A percentile compares a stretch with the other conserved stretches of the same genome.
phyloP scores from a whole-genome alignment of 768 basidiomycete species.

The Lactarius sanguifluus region DNA sequence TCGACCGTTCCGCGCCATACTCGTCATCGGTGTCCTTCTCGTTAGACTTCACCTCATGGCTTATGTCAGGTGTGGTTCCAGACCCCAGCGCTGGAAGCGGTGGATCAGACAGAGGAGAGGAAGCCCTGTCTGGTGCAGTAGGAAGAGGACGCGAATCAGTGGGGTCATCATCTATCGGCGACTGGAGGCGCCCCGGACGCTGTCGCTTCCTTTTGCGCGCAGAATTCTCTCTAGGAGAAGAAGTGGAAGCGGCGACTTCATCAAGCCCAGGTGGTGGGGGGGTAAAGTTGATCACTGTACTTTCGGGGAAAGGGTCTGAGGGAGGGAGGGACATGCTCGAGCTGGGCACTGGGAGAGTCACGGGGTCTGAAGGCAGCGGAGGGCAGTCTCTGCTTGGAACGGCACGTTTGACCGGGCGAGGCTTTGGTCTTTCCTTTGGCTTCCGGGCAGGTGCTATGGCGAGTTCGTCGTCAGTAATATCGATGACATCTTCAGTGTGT shows the following conservation, averaged over 20 bases:
- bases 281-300: conserved; percentile 22
- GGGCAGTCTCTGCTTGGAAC: conserved; percentile 22
- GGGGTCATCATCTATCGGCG: not conserved
- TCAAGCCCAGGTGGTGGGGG: conserved; percentile 17
- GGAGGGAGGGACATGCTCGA: conserved; percentile 35
- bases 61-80: not conserved
- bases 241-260: conserved; percentile 9
- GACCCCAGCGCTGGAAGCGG: conserved; percentile 2
- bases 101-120: conserved; percentile 18
- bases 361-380: conserved; percentile 24
- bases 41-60: conserved; percentile 11
- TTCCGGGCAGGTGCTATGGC: conserved; percentile 25
- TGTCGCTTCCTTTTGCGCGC: conserved; percentile 30
- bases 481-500: conserved; percentile 31
- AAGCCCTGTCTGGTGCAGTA: not conserved
- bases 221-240: conserved; percentile 14
- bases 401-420: conserved; percentile 24
- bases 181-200: not conserved
- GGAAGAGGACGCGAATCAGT: not conserved
- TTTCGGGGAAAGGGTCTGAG: conserved; percentile 31
- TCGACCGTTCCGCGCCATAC: conserved; percentile 22
- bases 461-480: conserved; percentile 37
- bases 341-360: conserved; percentile 31
- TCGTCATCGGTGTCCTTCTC: conserved; percentile 26
- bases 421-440: conserved; percentile 18